A percentile compares a stretch with the other conserved stretches of the same genome.
phyloP scores from a whole-genome alignment of 257 asterid species.

The Solanum boliviense region DNA sequence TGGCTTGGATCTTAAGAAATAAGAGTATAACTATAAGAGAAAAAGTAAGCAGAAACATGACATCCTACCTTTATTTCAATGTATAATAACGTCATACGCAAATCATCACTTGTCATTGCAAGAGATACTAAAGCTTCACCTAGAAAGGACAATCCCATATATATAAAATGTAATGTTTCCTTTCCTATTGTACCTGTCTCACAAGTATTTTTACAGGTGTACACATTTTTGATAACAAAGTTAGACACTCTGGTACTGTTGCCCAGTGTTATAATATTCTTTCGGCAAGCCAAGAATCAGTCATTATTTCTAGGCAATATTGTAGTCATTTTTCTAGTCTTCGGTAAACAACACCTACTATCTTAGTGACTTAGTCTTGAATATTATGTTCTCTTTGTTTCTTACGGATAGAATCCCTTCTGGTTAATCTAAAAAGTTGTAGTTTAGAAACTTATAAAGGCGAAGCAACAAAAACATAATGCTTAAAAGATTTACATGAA shows the following conservation, averaged over 20 bases:
- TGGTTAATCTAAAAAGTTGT: too few species aligned
- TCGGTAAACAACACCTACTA: conserved; percentile 33
- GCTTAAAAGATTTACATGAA: too few species aligned
- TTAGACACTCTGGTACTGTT: conserved; percentile 65
- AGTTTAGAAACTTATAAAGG: too few species aligned
- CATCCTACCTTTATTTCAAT: conserved; percentile 77
- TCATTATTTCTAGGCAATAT: conserved; percentile 59
- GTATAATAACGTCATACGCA: conserved; percentile 64
- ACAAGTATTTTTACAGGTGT: conserved; percentile 27
- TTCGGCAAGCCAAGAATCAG: conserved; percentile 32
- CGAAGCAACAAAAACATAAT: too few species aligned
- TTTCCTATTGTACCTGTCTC: neutral
- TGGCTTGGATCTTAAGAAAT: neutral
- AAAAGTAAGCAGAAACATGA: neutral
- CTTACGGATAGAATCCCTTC: conserved; percentile 29
- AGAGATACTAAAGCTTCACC: conserved; percentile 81
- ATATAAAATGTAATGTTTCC: neutral
- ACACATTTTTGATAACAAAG: conserved; percentile 64
- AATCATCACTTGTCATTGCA: conserved; percentile 89
- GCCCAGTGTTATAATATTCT: conserved; percentile 58
- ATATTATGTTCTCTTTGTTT: conserved; percentile 43
- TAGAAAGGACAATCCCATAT: neutral
- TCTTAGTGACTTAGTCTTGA: neutral
- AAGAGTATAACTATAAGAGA: neutral
- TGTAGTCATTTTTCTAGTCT: conserved; percentile 70